Evolutionary conservation across 169 alveolate genomes (phyloP).

Genomic region (Eimeria falciformis): DNA sequence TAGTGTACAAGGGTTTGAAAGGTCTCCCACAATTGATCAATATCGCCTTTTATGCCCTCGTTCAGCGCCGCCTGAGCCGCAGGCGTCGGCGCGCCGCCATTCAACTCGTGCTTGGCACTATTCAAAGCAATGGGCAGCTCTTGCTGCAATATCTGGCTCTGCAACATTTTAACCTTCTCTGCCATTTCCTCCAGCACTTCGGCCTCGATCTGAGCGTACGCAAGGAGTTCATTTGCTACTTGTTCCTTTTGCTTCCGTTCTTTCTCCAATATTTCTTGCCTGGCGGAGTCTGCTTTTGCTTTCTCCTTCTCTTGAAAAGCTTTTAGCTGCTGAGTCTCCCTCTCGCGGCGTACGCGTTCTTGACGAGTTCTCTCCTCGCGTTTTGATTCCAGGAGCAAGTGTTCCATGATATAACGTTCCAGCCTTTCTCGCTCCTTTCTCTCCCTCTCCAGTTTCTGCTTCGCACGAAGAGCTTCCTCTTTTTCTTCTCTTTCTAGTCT

Average conservation of each 20-base stretch:
- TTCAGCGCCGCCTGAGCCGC: background rate
- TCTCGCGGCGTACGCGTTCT: background rate
- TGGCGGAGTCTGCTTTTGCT: no score
- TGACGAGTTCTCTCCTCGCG: background rate
- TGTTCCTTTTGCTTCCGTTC: slow-evolving; percentile 5
- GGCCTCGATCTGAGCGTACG: background rate
- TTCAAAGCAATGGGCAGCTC: background rate
- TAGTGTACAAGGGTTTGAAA: background rate
- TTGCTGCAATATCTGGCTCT: background rate
- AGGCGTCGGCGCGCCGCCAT: background rate
- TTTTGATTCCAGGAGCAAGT: background rate
- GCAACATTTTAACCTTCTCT: background rate
- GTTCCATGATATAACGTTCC: background rate
- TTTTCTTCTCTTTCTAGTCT: background rate
- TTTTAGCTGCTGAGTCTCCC: background rate
- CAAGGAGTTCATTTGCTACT: background rate
- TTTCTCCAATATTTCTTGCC: no score
- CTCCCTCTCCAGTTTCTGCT: background rate
- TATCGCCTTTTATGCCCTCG: background rate
- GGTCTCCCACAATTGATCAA: slow-evolving; percentile 4
- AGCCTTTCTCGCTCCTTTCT: background rate
- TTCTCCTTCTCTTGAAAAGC: no score
- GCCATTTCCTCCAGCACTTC: background rate
- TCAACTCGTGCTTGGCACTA: background rate
- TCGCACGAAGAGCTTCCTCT: background rate